A percentile compares a stretch with the other conserved stretches of the same genome.
Conservation (phyloP, 495 filamentous ascomycete species). For the Aspergillus mulundensis region DNA sequence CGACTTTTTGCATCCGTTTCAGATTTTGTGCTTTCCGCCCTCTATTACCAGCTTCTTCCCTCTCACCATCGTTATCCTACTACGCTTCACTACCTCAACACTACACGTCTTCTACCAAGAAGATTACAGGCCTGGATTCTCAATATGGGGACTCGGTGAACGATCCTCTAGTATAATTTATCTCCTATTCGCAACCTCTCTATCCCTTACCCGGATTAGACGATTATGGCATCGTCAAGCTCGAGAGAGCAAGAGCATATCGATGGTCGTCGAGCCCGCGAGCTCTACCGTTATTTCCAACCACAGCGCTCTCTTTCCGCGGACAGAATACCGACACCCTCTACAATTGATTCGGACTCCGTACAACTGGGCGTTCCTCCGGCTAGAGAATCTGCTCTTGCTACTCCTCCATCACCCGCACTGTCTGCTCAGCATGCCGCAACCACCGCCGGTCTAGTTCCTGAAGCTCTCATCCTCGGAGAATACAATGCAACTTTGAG, state of each 20-base stretch:
- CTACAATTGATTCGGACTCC: constrained; percentile 5
- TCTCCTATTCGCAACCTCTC: background rate
- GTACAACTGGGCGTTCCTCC: background rate
- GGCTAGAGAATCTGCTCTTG: background rate
- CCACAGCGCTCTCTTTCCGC: constrained; percentile 21
- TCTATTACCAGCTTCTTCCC: background rate
- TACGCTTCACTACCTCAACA: background rate
- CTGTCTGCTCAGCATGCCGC: constrained; percentile 10
- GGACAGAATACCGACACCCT: constrained; percentile 7
- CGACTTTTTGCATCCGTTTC: background rate
- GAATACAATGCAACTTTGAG: constrained; percentile 53
- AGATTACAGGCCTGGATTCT: background rate
- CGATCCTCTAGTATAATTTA: background rate
- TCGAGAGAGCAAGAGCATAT: constrained; percentile 20
- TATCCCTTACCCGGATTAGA: background rate
- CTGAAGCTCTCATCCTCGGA: constrained; percentile 25
- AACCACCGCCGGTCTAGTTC: constrained; percentile 9
- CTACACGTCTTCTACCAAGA: background rate
- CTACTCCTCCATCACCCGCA: constrained; percentile 14
- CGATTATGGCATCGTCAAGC: constrained; percentile 15
- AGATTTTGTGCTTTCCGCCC: background rate
- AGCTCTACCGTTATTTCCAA: constrained; percentile 46
- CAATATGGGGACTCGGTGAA: background rate
- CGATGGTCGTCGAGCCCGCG: constrained; percentile 37
- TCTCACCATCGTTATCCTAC: background rate